Evolutionary conservation across 306 rosid species (phyloP).

Genomic region (Malus fusca): DNA sequence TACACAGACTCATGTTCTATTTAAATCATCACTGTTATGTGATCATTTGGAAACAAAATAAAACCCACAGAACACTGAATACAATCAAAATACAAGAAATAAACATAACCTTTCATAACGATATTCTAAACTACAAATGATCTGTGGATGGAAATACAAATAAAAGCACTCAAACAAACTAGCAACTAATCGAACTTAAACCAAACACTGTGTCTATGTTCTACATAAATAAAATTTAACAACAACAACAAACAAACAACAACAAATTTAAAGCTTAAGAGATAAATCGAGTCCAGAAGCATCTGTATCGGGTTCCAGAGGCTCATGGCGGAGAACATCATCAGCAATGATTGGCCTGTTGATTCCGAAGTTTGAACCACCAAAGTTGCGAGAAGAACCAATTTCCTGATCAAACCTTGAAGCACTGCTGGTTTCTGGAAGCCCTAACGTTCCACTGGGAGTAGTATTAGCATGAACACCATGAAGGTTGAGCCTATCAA

Average conservation of each 20-base stretch:
- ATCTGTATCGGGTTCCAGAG: not conserved
- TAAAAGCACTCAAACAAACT: not conserved
- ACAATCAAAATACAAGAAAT: not conserved
- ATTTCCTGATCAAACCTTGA: constrained; percentile 1
- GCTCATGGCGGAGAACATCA: constrained; percentile 2
- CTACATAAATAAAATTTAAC: not conserved
- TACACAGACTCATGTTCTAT: not conserved
- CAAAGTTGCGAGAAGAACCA: not conserved
- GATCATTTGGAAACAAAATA: not conserved
- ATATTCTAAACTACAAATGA: not conserved
- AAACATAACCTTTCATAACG: not conserved
- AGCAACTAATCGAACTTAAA: not conserved
- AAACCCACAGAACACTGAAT: not conserved
- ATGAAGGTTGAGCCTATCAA: constrained; percentile 21
- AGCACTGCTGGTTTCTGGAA: not conserved
- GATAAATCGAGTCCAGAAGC: constrained; percentile 40
- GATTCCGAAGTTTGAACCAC: not conserved
- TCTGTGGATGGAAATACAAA: not conserved
- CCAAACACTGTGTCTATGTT: not conserved
- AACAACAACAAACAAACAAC: not conserved
- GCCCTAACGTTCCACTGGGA: not conserved
- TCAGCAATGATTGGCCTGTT: not conserved
- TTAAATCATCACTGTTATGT: not conserved
- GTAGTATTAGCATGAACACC: constrained; percentile 2
- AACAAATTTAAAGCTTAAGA: constrained; percentile 31